Evolutionary conservation across 176 grass and related monocot genomes (phyloP).

Genomic region (Zoysia pacifica): DNA sequence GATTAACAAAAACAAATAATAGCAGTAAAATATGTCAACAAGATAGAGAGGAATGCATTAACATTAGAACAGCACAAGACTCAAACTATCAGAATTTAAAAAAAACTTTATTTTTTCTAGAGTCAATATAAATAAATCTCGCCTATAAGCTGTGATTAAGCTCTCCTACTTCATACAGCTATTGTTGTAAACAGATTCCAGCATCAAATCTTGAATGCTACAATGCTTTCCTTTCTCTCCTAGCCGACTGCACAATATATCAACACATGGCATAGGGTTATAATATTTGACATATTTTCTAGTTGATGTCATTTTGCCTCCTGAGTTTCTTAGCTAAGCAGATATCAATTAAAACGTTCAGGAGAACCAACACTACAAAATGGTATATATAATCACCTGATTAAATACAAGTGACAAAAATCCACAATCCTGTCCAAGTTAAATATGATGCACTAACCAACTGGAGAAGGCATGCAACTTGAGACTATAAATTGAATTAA

Average conservation of each 20-base stretch:
- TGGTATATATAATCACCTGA: slow-evolving; percentile 8
- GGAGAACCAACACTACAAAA: not conserved
- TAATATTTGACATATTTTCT: slow-evolving; percentile 3
- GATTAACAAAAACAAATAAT: not conserved
- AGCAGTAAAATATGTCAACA: not conserved
- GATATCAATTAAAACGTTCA: not conserved
- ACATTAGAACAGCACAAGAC: not conserved
- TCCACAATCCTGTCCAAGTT: not conserved
- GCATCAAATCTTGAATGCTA: not conserved
- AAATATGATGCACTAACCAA: not conserved
- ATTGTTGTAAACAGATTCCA: not conserved
- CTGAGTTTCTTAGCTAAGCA: slow-evolving; percentile 19
- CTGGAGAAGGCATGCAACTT: not conserved
- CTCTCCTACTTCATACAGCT: not conserved
- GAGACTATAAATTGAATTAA: not conserved
- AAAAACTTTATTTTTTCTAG: not conserved
- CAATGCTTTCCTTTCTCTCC: slow-evolving; percentile 10
- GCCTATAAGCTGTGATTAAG: not conserved
- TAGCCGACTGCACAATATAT: not conserved
- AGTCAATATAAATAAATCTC: not conserved
- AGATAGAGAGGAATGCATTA: not conserved
- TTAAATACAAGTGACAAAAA: not conserved
- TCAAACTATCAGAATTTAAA: not conserved
- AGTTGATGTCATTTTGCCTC: slow-evolving; percentile 17
- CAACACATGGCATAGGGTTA: not conserved